phyloP scores from a whole-genome alignment of 106 monocot genomes.

The Apostasia shenzhenica region DNA sequence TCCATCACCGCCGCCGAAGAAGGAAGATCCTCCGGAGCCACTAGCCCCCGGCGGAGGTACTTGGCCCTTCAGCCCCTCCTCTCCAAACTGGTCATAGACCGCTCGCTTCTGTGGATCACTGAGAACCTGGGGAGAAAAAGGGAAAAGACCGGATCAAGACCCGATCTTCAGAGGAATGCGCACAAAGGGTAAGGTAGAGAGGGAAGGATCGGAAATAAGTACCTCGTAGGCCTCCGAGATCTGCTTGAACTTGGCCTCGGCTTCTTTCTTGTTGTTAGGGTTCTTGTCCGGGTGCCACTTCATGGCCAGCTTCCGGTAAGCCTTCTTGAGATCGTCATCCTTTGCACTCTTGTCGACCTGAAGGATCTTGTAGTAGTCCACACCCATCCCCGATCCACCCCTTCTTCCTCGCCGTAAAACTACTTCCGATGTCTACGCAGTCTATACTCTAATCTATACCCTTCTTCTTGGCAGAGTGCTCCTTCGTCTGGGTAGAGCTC shows the following conservation, averaged over 20 bases:
- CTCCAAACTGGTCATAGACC: constrained; percentile 66
- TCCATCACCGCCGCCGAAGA: constrained; percentile 23
- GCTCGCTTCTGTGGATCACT: constrained; percentile 79
- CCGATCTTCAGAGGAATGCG: neutral
- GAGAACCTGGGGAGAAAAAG: constrained; percentile 41
- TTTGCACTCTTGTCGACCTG: constrained; percentile 51
- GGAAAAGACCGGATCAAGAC: neutral
- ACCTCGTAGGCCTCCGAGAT: constrained; percentile 93
- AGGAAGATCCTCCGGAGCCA: constrained; percentile 12
- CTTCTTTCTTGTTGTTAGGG: constrained; percentile 86
- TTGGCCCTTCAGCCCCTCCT: constrained; percentile 69
- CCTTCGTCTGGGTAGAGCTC: too few relatives aligned
- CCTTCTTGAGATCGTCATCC: constrained; percentile 86
- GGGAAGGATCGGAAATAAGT: neutral
- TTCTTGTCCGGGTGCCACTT: constrained; percentile 97
- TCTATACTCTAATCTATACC: too few relatives aligned
- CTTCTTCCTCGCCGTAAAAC: neutral
- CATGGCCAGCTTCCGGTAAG: constrained; percentile 92
- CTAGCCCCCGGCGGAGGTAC: constrained; percentile 35
- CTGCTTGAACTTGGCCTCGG: constrained; percentile 92
- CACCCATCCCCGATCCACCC: constrained; percentile 36
- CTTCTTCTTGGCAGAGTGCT: too few relatives aligned
- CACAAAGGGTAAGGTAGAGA: neutral
- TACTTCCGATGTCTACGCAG: too few relatives aligned
- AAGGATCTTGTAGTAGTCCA: constrained; percentile 78